Evolutionary conservation across 2,329 filamentous ascomycete genomes (phyloP), one percentile per base, ranked within the genome.

Genomic region (Paraphoma sp.): DNA sequence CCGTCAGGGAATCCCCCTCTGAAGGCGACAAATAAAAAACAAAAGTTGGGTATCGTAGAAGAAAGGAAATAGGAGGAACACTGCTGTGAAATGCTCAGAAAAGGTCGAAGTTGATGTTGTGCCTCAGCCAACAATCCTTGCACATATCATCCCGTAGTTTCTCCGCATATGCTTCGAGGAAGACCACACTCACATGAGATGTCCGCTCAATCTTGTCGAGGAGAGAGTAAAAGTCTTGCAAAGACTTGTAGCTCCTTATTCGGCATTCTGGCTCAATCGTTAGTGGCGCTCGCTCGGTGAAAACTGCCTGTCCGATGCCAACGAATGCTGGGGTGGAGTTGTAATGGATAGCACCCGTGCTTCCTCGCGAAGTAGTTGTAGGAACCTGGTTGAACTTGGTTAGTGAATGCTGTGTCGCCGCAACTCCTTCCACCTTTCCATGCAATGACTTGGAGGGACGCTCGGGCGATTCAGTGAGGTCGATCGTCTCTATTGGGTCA

Each of bases 91-190:
- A 14, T 31, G n/a, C 12, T 52, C 28, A 56, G 14, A 51, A 56
- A 1, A 52, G 6, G 16, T 56, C 50, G 9, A 60, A 14, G 2
- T 56, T 48, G 31, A 64, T 51, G 31, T 67, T 65, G 45, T 60
- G 58, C 42, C 57, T 61, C 17, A 65, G 54, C 68, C 70, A 72
- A 43, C 69, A 72, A 16, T 63, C 56, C 12, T 56, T 51, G 57
- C 69, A 73, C 48, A 57, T 28, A 45, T 71, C 68, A 31, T 58
- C 49, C 7, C 48, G 51, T 2, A 73, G 51, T 23, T 62, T 67
- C 45, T 70, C 67, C 12, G 69, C 72, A 52, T 69, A 70, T 10
- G 64, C 63, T 50, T 71, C 68, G 11, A 67, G 55, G 44, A 67
- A 70, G 9, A 60, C 33, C 12, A 61, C 64, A 17, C 62, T 60